Percentiles rank a stretch among this genome's conserved stretches.
Evolutionary conservation across 1,284 basidiomycete species (phyloP).

Genomic region (Ceratobasidium sp.): DNA sequence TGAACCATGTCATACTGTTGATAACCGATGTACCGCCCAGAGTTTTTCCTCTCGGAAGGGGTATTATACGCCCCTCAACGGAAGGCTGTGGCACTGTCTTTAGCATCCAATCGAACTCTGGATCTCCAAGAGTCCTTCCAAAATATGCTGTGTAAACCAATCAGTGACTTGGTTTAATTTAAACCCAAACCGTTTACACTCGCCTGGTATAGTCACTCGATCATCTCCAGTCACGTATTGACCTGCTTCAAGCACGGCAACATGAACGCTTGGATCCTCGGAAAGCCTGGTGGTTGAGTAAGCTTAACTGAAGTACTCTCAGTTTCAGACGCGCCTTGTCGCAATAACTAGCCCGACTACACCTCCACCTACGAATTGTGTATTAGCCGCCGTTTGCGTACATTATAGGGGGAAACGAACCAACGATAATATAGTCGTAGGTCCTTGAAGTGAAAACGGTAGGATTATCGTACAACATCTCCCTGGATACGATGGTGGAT

Average conservation of each 20-base stretch:
- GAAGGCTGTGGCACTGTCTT: slow-evolving; percentile 40
- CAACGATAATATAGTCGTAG: slow-evolving; percentile 39
- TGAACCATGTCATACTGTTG: slow-evolving; percentile 43
- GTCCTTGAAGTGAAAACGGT: slow-evolving; percentile 1
- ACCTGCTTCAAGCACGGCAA: slow-evolving; percentile 43
- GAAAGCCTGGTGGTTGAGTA: slow-evolving; percentile 36
- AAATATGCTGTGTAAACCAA: slow-evolving; percentile 31
- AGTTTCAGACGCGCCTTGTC: slow-evolving; percentile 26
- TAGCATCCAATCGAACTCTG: slow-evolving; percentile 39
- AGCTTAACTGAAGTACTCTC: neutral
- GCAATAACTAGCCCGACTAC: slow-evolving; percentile 43
- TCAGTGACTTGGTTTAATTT: neutral
- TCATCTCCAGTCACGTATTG: slow-evolving; percentile 38
- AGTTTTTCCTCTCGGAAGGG: slow-evolving; percentile 39
- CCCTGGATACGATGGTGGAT: neutral
- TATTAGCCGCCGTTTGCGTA: neutral
- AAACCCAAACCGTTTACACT: neutral
- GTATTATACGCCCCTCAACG: slow-evolving; percentile 36
- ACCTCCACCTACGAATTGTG: slow-evolving; percentile 40
- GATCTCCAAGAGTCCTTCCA: slow-evolving; percentile 38
- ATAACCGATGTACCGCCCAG: slow-evolving; percentile 41
- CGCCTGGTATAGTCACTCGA: slow-evolving; percentile 38
- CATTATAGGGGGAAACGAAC: slow-evolving; percentile 7
- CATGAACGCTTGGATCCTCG: slow-evolving; percentile 41
- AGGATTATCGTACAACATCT: slow-evolving; percentile 18